Base-by-base conservation (phyloP, 2,329 filamentous ascomycete genomes). In the Neonectria sp. region DNA sequence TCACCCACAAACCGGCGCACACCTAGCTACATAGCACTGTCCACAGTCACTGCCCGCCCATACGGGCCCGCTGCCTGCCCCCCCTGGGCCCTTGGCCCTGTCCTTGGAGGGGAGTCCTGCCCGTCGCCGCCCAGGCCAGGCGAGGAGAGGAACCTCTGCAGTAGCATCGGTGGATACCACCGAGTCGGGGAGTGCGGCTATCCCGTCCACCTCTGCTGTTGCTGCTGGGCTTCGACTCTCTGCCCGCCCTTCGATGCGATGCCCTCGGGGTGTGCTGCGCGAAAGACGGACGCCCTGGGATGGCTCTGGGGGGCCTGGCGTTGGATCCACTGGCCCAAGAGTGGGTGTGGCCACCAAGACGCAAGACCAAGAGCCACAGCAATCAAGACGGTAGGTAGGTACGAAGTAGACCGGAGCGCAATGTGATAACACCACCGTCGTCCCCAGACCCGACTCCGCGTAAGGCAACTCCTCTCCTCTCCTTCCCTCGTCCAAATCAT, bases 391-490 rank as follows among this genome's bases (percentile, higher is more conserved):
- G 37, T 40, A n/a, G 31, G 31, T 33, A 33, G 33, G 29, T 61
- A 59, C 61, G 56, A 45, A 63, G 58, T 57, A 67, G 65, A 65
- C 66, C 61, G 67, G 69, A 64, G 65, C 67, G 55, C 68, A 72
- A 76, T 71, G 74, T 76, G 72, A 76, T 76, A 76, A 76, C 71
- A 75, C 74, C 68, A 72, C 74, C 61, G 67, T 70, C 65, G 71
- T 76, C 74, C 74, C 74, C 74, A 76, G 68, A 68, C 71, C 72
- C 70, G 55, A 70, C 61, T 57, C 68, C 55, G 61, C 62, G 69
- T 63, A 65, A 58, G 55, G 49, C 58, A 60, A 60, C 61, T 69
- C 63, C 60, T 74, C 69, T 66, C 56, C 33, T 65, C 59, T 73
- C 53, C 60, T 68, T 62, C 65, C 57, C 67, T 72, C 69, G 60